Base-by-base conservation (phyloP, 2,329 filamentous ascomycete genomes). In the Plenodomus biglobosus region DNA sequence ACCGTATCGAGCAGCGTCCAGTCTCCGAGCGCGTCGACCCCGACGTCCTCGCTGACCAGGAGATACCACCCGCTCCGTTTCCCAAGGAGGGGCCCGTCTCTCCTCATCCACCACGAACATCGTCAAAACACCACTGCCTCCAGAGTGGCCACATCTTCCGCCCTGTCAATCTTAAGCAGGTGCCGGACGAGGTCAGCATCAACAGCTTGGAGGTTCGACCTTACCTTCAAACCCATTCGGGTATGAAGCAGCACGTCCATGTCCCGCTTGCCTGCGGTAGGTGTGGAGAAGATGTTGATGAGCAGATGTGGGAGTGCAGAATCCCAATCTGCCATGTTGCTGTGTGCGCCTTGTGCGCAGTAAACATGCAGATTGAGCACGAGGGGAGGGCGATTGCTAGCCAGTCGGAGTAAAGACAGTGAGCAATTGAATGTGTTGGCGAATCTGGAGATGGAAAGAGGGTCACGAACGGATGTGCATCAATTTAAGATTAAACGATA, bases 81-180 rank as follows among this genome's bases (percentile, higher is more conserved):
- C 57, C 56, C 8, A 64, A 61, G 24, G 49, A 50, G 22, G 50
- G 42, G 10, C 39, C 37, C 19, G 21, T 42, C 6, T 22, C 42
- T 7, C 35, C 40, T 0, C 27, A 32, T 11, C 46, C 58, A 1
- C 20, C 44, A 38, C 21, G 24, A 27, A 36, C 24, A 17, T 36
- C 38, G 18, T 37, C 40, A 22, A 61, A 50, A 22, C 53, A 62
- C 44, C 46, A 52, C 16, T 66, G 64, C 35, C 37, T 64, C 21
- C 44, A 38, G 19, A 54, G 51, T 27, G 58, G 59, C 15, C 64
- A 66, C 27, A 48, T 58, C 13, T 63, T 65, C 32, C 54, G 50
- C 36, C 50, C 52, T 0, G 40, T 62, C 21, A 42, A 59, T 17
- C 40, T 64, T 20, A 49, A 52, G n/a, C 36, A 32, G 0, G 51